Conservation (phyloP, 805 yeast genomes). For the Starmerella lactis-condensi region DNA sequence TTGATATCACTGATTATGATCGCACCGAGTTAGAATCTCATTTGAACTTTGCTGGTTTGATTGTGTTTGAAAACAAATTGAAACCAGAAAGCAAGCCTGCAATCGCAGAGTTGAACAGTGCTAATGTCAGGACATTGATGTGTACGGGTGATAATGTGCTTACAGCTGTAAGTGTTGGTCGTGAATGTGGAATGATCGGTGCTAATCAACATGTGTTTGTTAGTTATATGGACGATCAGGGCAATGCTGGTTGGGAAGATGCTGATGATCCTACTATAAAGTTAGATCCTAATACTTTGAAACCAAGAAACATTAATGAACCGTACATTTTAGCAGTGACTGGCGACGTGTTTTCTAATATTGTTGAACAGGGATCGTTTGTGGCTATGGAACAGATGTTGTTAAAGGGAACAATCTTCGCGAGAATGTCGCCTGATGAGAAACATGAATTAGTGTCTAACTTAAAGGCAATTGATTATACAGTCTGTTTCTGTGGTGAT, state of each 20-base stretch:
- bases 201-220: slow-evolving; percentile 34
- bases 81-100: slow-evolving; percentile 51
- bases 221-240: slow-evolving; percentile 41
- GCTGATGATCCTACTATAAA: slow-evolving; percentile 29
- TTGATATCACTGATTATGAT: slow-evolving; percentile 36
- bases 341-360: slow-evolving; percentile 74
- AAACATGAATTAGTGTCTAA: slow-evolving; percentile 88
- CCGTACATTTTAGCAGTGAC: slow-evolving; percentile 65
- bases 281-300: slow-evolving; percentile 47
- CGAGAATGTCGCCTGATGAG: slow-evolving; percentile 98
- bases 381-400: slow-evolving; percentile 36
- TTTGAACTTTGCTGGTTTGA: slow-evolving; percentile 66
- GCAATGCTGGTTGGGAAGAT: slow-evolving; percentile 24
- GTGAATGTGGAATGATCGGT: slow-evolving; percentile 55
- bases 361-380: slow-evolving; percentile 36
- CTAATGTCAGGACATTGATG: slow-evolving; percentile 72
- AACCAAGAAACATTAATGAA: slow-evolving; percentile 23
- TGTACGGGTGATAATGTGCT: slow-evolving; percentile 94
- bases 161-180: slow-evolving; percentile 85
- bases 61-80: slow-evolving; percentile 79
- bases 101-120: slow-evolving; percentile 39
- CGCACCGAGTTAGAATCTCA: slow-evolving; percentile 55
- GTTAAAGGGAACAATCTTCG: slow-evolving; percentile 60
- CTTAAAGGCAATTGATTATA: slow-evolving; percentile 66
- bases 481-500: slow-evolving; percentile 96